These are phyloP conservation scores for Letharia lupina DNA, from an alignment of 495 filamentous ascomycete species.

Conservation along the genomic window DNA sequence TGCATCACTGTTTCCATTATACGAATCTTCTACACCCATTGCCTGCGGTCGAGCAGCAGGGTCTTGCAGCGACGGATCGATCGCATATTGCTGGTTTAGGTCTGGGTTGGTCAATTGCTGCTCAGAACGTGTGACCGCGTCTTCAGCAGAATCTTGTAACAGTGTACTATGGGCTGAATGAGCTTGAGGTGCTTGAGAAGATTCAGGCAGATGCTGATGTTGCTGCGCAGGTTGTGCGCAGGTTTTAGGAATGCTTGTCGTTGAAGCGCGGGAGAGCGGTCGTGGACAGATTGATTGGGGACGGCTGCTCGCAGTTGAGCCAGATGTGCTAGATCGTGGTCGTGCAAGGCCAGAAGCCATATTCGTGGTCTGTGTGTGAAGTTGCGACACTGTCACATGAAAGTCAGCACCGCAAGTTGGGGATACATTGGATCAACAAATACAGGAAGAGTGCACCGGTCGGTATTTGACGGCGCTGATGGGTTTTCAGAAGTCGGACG, in stretches of 20 bases:
- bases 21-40: slow-evolving; percentile 39
- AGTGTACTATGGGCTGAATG: slow-evolving; percentile 36
- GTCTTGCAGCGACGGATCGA: slow-evolving; percentile 46
- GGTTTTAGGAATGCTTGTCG: slow-evolving; percentile 68
- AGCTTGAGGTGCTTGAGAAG: slow-evolving; percentile 37
- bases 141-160: slow-evolving; percentile 50
- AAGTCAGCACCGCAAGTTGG: neutral
- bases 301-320: slow-evolving; percentile 49
- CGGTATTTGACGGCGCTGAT: neutral
- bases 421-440: neutral
- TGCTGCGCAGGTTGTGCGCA: slow-evolving; percentile 56
- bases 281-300: slow-evolving; percentile 28
- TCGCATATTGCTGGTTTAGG: slow-evolving; percentile 40
- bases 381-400: neutral
- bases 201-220: slow-evolving; percentile 46
- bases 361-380: neutral
- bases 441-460: neutral
- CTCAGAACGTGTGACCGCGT: slow-evolving; percentile 53
- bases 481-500: neutral
- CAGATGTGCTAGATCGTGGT: slow-evolving; percentile 51
- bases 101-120: slow-evolving; percentile 47
- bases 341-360: slow-evolving; percentile 26
- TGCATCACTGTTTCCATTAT: slow-evolving; percentile 29
- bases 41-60: slow-evolving; percentile 43
- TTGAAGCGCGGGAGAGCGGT: slow-evolving; percentile 72